Evolutionary conservation across 2,329 filamentous ascomycete genomes (phyloP).

Genomic region (Hypocrella siamensis): DNA sequence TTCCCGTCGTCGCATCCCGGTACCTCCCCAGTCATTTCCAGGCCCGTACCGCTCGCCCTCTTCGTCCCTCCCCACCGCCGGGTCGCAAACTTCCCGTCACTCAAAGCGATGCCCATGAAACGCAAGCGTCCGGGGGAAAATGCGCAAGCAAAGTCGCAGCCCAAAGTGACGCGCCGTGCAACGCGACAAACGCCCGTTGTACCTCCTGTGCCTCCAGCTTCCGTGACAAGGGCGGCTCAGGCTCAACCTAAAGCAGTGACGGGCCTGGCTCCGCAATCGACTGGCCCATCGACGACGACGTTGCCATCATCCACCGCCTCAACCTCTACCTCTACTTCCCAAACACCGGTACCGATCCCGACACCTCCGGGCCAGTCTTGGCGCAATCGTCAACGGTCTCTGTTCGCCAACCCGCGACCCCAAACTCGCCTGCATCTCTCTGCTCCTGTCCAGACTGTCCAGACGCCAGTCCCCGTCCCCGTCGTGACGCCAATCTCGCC

Average conservation of each 20-base stretch:
- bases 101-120: slow-evolving; percentile 23
- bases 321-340: slow-evolving; percentile 5
- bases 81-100: no score
- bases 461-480: slow-evolving; percentile 2
- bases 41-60: no score
- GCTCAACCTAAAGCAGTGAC: slow-evolving; percentile 2
- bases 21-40: no score
- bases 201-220: slow-evolving; percentile 11
- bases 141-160: slow-evolving; percentile 7
- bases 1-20: no score
- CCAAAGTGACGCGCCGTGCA: slow-evolving; percentile 17
- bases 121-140: slow-evolving; percentile 18
- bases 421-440: background rate
- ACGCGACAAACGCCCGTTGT: slow-evolving; percentile 22
- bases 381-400: slow-evolving; percentile 8
- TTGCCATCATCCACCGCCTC: slow-evolving; percentile 2
- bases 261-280: slow-evolving; percentile 1
- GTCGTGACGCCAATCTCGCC: slow-evolving; percentile 1
- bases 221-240: slow-evolving; percentile 3
- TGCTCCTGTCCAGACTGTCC: slow-evolving; percentile 2
- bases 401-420: slow-evolving; percentile 1
- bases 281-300: background rate
- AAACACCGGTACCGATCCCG: slow-evolving; percentile 7
- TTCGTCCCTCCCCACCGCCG: no score
- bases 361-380: slow-evolving; percentile 8